A percentile compares a stretch with the other conserved stretches of the same genome.
Evolutionary conservation across 805 yeast genomes (phyloP).

Genomic region (Zygoascus bituminiphila): DNA sequence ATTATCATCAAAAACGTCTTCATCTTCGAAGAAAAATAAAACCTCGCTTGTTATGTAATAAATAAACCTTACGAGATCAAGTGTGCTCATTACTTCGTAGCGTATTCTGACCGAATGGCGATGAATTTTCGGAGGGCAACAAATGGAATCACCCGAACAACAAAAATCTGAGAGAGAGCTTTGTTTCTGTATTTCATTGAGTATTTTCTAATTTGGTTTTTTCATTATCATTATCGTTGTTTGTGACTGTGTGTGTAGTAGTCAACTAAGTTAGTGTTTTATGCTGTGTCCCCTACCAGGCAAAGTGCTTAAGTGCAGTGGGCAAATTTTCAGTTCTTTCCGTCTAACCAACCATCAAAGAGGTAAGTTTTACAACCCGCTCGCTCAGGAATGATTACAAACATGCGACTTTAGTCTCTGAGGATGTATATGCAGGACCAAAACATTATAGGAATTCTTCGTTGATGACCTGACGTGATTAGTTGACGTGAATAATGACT

Average conservation of each 20-base stretch:
- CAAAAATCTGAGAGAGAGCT: no score
- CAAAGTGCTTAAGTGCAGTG: no score
- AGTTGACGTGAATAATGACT: neutral
- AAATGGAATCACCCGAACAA: no score
- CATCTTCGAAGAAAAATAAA: neutral
- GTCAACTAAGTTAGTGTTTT: no score
- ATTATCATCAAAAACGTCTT: neutral
- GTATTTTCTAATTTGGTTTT: no score
- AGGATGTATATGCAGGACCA: slow-evolving; percentile 75
- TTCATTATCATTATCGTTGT: no score
- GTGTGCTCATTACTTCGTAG: no score
- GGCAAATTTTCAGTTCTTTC: neutral
- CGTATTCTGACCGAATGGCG: no score
- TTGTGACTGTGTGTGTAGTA: no score
- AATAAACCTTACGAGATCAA: neutral
- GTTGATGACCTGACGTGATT: slow-evolving; percentile 46
- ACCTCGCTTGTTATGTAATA: neutral
- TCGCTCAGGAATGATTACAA: slow-evolving; percentile 12
- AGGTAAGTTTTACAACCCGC: slow-evolving; percentile 1
- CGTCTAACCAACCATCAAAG: neutral
- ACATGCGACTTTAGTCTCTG: slow-evolving; percentile 32
- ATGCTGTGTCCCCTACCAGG: no score
- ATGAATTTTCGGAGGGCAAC: no score
- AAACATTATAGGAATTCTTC: slow-evolving; percentile 62
- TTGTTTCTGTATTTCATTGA: no score